A percentile compares a stretch with the other conserved stretches of the same genome.
Conservation (phyloP, 78 protist species). For the Dictyostelium brefeldianum region DNA sequence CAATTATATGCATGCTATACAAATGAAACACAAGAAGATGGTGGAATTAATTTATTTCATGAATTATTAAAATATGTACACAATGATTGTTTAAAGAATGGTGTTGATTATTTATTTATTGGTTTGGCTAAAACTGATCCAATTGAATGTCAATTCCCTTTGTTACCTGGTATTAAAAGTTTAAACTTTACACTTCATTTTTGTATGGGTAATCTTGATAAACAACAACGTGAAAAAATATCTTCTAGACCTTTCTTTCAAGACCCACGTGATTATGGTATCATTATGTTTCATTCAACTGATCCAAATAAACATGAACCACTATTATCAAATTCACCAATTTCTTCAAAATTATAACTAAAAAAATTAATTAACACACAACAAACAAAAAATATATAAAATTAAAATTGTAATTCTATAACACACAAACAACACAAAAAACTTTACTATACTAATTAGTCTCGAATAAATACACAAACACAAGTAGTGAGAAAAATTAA, state of each 20-base stretch:
- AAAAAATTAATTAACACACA: too few species aligned
- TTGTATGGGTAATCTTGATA: slow-evolving; percentile 36
- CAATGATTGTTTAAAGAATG: slow-evolving; percentile 47
- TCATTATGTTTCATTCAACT: slow-evolving; percentile 23
- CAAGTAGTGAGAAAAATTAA: background rate
- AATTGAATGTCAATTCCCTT: slow-evolving; percentile 49
- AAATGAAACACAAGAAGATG: slow-evolving; percentile 12
- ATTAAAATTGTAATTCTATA: background rate
- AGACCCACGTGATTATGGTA: slow-evolving; percentile 72
- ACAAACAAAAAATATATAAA: too few species aligned
- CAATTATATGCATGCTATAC: slow-evolving; percentile 70
- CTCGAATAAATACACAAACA: too few species aligned
- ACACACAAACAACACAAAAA: background rate
- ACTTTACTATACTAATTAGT: too few species aligned
- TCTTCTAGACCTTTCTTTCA: slow-evolving; percentile 44
- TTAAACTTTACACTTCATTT: slow-evolving; percentile 18
- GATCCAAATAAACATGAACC: slow-evolving; percentile 12
- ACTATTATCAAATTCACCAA: slow-evolving; percentile 8
- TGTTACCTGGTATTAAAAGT: slow-evolving; percentile 66
- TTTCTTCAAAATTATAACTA: slow-evolving; percentile 22
- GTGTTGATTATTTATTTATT: slow-evolving; percentile 54
- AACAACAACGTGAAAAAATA: background rate
- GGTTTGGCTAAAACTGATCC: slow-evolving; percentile 79
- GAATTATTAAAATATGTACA: slow-evolving; percentile 53
- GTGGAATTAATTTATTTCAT: slow-evolving; percentile 19